A percentile compares a stretch with the other conserved stretches of the same genome.
phyloP scores from a whole-genome alignment of 2,329 filamentous ascomycete genomes.

The Aspergillus awamori region DNA sequence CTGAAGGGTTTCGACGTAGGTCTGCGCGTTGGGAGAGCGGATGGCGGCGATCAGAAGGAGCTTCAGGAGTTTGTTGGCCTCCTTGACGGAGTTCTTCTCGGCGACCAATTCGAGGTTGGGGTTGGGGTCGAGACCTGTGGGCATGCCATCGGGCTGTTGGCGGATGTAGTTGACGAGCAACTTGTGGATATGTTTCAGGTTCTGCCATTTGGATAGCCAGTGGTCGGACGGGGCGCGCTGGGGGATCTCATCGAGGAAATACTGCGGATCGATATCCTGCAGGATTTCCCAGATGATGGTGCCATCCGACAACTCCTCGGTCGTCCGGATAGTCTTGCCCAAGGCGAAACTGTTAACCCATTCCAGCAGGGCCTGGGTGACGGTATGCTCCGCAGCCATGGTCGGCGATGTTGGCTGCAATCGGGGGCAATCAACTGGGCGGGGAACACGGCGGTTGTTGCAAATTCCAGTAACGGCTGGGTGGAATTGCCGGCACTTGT shows the following conservation, averaged over 20 bases:
- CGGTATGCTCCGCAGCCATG: slow-evolving; percentile 50
- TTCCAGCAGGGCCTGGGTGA: slow-evolving; percentile 50
- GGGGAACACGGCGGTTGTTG: slow-evolving; percentile 2
- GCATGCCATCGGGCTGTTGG: slow-evolving; percentile 49
- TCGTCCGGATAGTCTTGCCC: slow-evolving; percentile 45
- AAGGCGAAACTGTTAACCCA: slow-evolving; percentile 52
- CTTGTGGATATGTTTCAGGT: slow-evolving; percentile 53
- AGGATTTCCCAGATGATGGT: slow-evolving; percentile 52
- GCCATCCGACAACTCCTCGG: slow-evolving; percentile 49
- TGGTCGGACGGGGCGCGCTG: slow-evolving; percentile 48
- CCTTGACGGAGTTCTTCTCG: slow-evolving; percentile 46
- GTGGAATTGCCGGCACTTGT: neutral
- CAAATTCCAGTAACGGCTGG: neutral
- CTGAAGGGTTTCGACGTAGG: slow-evolving; percentile 56
- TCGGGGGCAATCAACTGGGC: slow-evolving; percentile 11
- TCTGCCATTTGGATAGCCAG: slow-evolving; percentile 54
- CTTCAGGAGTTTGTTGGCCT: slow-evolving; percentile 60
- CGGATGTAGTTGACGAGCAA: slow-evolving; percentile 49
- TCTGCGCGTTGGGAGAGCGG: slow-evolving; percentile 58
- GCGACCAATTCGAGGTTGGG: slow-evolving; percentile 53
- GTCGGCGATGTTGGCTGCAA: slow-evolving; percentile 23
- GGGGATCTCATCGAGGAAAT: slow-evolving; percentile 52
- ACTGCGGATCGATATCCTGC: slow-evolving; percentile 52
- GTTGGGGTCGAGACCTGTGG: slow-evolving; percentile 44
- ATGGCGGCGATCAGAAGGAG: slow-evolving; percentile 66